Percentiles rank a stretch among this genome's conserved stretches.
Conservation (phyloP, 2,329 filamentous ascomycete species). For the Alternaria viburni region DNA sequence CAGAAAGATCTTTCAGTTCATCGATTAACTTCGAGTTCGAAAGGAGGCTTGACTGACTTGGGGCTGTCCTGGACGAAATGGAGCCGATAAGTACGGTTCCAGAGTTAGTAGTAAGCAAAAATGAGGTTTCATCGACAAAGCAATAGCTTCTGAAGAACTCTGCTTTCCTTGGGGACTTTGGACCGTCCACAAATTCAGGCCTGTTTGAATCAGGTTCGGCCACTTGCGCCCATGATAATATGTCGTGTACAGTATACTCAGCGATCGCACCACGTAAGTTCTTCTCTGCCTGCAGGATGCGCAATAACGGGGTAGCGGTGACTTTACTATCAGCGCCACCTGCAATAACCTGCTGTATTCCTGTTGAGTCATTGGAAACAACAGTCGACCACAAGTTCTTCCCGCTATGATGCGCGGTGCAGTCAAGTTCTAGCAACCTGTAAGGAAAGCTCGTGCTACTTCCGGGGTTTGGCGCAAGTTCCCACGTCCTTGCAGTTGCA, state of each 20-base stretch:
- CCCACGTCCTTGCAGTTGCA: slow-evolving; percentile 76
- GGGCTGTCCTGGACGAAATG: slow-evolving; percentile 3
- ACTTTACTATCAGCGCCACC: slow-evolving; percentile 85
- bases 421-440: slow-evolving; percentile 60
- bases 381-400: slow-evolving; percentile 85
- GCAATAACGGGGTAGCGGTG: slow-evolving; percentile 25
- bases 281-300: neutral
- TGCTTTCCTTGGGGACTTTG: slow-evolving; percentile 30
- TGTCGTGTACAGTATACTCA: slow-evolving; percentile 36
- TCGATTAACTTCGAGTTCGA: slow-evolving; percentile 37
- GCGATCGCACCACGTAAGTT: slow-evolving; percentile 2
- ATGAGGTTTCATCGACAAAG: slow-evolving; percentile 60
- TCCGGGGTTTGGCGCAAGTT: slow-evolving; percentile 16
- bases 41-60: slow-evolving; percentile 2
- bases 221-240: slow-evolving; percentile 21
- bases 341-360: slow-evolving; percentile 23
- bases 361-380: slow-evolving; percentile 6
- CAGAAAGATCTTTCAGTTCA: slow-evolving; percentile 49
- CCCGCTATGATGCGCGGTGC: slow-evolving; percentile 73
- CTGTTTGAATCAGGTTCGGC: neutral
- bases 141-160: slow-evolving; percentile 67
- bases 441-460: slow-evolving; percentile 16
- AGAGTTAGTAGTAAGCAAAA: slow-evolving; percentile 65
- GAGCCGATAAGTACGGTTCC: slow-evolving; percentile 62
- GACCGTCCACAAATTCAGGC: neutral